These are phyloP conservation scores for Myxozyma sirexii DNA, from an alignment of 805 yeast genomes.

Conservation along the genomic window DNA sequence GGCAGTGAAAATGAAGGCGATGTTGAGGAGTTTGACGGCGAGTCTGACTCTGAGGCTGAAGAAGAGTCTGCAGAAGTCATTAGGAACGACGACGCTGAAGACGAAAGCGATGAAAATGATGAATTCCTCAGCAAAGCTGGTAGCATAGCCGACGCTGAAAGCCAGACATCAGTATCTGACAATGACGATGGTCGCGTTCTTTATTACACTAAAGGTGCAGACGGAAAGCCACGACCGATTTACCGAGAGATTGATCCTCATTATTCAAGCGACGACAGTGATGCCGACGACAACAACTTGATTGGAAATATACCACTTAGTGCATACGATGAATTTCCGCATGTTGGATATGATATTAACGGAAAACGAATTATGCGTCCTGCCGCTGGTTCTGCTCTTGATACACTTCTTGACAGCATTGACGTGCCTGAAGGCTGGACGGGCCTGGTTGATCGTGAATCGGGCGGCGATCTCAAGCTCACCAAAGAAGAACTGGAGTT, in stretches of 20 bases:
- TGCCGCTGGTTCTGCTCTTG: conserved; percentile 93
- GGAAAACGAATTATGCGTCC: conserved; percentile 99
- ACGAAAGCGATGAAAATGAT: conserved; percentile 19
- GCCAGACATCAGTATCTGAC: conserved; percentile 21
- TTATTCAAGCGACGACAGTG: conserved; percentile 93
- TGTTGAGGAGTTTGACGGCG: conserved; percentile 46
- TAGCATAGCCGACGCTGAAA: conserved; percentile 23
- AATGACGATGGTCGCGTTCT: conserved; percentile 14
- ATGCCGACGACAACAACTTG: conserved; percentile 76
- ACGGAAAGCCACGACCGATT: conserved; percentile 76
- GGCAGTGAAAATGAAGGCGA: conserved; percentile 47
- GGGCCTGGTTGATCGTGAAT: conserved; percentile 85
- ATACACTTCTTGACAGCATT: conserved; percentile 81
- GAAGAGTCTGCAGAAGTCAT: conserved; percentile 44
- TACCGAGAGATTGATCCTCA: conserved; percentile 88
- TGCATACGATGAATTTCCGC: conserved; percentile 97
- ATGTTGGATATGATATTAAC: conserved; percentile 93
- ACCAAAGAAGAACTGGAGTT: conserved; percentile 86
- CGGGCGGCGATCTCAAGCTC: conserved; percentile 82
- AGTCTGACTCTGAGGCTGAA: conserved; percentile 42
- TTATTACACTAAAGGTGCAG: conserved; percentile 47
- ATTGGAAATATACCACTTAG: conserved; percentile 91
- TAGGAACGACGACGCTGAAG: conserved; percentile 35
- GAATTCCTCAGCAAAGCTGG: conserved; percentile 15
- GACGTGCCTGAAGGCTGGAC: conserved; percentile 99